phyloP scores from a whole-genome alignment of 768 basidiomycete species.

The Boletales sp. region DNA sequence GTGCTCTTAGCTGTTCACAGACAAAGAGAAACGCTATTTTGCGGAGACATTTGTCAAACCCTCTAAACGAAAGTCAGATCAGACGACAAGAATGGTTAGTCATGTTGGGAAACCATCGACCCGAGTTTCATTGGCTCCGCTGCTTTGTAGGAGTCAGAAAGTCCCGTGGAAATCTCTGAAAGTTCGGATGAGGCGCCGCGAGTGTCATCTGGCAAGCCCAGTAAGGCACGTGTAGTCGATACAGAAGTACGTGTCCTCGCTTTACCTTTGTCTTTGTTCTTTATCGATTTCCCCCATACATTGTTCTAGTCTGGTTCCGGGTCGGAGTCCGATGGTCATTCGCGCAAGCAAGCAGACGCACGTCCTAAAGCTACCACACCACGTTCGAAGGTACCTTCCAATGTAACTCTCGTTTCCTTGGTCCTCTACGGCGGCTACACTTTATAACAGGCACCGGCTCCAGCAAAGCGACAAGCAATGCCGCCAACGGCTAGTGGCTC shows the following conservation, averaged over 20 bases:
- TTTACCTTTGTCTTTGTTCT: neutral
- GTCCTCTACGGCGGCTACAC: neutral
- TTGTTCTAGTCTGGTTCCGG: constrained; percentile 14
- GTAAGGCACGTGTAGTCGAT: neutral
- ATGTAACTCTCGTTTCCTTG: constrained; percentile 6
- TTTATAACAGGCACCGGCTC: neutral
- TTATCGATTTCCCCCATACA: neutral
- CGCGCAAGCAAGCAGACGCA: constrained; percentile 1
- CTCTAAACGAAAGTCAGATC: constrained; percentile 12
- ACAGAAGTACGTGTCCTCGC: constrained; percentile 12
- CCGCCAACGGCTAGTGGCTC: neutral
- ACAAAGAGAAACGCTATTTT: constrained; percentile 39
- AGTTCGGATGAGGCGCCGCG: constrained; percentile 6
- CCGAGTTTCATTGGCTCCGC: neutral
- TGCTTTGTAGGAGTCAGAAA: constrained; percentile 15
- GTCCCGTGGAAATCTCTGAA: constrained; percentile 3
- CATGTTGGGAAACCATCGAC: constrained; percentile 6
- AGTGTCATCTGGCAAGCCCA: neutral
- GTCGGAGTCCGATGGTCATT: constrained; percentile 6
- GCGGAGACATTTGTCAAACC: constrained; percentile 24
- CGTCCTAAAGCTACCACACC: neutral
- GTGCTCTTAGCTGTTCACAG: constrained; percentile 20
- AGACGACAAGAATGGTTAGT: constrained; percentile 13
- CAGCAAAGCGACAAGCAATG: constrained; percentile 9
- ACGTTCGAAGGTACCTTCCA: constrained; percentile 4